Evolutionary conservation across 176 grass and related monocot species (phyloP).

Genomic region (Eragrostis curvula): DNA sequence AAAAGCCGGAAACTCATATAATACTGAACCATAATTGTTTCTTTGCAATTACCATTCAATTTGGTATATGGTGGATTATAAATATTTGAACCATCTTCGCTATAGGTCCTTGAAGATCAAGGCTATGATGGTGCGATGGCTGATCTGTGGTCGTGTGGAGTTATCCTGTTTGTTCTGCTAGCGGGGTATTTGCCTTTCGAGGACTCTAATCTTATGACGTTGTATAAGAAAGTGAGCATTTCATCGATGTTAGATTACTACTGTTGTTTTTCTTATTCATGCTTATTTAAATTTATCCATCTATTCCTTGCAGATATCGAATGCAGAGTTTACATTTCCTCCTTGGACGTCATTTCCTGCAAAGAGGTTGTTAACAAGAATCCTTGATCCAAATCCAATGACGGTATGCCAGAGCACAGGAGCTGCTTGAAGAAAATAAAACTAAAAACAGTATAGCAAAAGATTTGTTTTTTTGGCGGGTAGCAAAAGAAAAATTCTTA

Average conservation of each 20-base stretch:
- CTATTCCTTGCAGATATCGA: constrained; percentile 64
- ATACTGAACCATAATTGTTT: background rate
- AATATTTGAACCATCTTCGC: background rate
- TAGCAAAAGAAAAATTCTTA: background rate
- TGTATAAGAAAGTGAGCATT: constrained; percentile 93
- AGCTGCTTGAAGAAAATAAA: constrained; percentile 28
- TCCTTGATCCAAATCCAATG: constrained; percentile 89
- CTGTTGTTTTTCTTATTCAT: constrained; percentile 6
- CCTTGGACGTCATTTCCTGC: constrained; percentile 89
- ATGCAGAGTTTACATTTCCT: constrained; percentile 82
- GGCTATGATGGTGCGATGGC: constrained; percentile 97
- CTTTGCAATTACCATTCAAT: background rate
- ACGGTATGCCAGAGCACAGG: constrained; percentile 58
- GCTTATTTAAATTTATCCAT: constrained; percentile 23
- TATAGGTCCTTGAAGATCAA: constrained; percentile 91
- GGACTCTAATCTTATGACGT: constrained; percentile 88
- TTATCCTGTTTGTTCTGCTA: constrained; percentile 95
- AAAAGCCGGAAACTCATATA: background rate
- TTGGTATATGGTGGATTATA: background rate
- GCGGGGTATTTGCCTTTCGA: constrained; percentile 99
- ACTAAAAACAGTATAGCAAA: too few species aligned
- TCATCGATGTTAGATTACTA: constrained; percentile 13
- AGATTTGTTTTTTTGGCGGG: too few species aligned
- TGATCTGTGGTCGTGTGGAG: constrained; percentile 99
- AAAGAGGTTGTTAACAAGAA: constrained; percentile 93